These are phyloP conservation scores for Trametes polyzona DNA, from an alignment of 1,284 basidiomycete species.

Conservation along the genomic window DNA sequence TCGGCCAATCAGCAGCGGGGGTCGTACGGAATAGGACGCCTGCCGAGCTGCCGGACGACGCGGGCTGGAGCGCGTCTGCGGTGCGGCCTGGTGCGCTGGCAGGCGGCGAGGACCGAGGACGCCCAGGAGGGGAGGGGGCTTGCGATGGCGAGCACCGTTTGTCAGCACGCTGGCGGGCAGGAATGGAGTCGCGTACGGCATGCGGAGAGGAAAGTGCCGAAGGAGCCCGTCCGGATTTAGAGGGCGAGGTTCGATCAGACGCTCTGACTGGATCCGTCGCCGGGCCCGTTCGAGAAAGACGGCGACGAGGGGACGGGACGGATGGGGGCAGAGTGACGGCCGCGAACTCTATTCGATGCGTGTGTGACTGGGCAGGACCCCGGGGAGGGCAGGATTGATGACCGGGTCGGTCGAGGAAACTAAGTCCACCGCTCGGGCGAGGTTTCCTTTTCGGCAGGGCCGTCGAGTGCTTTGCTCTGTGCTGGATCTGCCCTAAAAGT, in stretches of 20 bases:
- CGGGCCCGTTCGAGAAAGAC: constrained; percentile 20
- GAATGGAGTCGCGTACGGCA: constrained; percentile 30
- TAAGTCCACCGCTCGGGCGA: constrained; percentile 24
- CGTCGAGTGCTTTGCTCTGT: constrained; percentile 20
- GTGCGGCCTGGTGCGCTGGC: constrained; percentile 11
- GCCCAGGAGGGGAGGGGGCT: constrained; percentile 4
- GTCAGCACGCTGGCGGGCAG: too few relatives aligned
- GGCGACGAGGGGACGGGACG: constrained; percentile 7
- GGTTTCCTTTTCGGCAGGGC: constrained; percentile 25
- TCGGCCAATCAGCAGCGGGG: constrained; percentile 25
- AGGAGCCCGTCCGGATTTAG: constrained; percentile 21
- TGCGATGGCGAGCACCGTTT: constrained; percentile 12
- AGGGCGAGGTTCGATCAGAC: constrained; percentile 31
- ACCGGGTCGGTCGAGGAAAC: constrained; percentile 26
- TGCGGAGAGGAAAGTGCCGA: constrained; percentile 29
- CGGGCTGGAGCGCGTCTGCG: constrained; percentile 11
- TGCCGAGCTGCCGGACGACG: constrained; percentile 21
- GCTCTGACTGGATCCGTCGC: constrained; percentile 29
- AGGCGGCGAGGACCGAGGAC: constrained; percentile 4
- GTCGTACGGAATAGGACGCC: constrained; percentile 2
- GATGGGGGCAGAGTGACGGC: constrained; percentile 15
- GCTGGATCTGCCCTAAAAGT: constrained; percentile 27
- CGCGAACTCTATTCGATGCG: constrained; percentile 26
- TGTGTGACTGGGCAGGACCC: constrained; percentile 23
- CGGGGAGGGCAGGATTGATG: constrained; percentile 20